Evolutionary conservation across 2,329 filamentous ascomycete genomes (phyloP).

Genomic region (Sporothrix brunneoviolacea): DNA sequence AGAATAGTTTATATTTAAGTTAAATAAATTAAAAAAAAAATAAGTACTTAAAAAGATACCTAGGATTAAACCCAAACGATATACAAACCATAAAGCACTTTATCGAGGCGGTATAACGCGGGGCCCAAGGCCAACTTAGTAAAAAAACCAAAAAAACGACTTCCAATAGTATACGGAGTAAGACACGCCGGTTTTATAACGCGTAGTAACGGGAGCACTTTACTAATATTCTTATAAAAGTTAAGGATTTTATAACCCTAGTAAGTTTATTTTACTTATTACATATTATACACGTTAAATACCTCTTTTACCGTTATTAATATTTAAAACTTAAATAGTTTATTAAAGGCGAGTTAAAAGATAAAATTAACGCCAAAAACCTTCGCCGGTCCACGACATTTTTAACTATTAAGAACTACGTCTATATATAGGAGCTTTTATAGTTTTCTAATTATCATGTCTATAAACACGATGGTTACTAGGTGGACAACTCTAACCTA

Average conservation of each 20-base stretch:
- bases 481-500: conserved; percentile 9
- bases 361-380: conserved; percentile 7
- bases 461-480: conserved; percentile 7
- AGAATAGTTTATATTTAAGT: neutral
- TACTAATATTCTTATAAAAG: conserved; percentile 5
- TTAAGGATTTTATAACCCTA: conserved; percentile 10
- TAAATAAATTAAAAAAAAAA: conserved; percentile 6
- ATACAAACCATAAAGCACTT: conserved; percentile 1
- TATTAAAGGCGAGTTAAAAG: conserved; percentile 12
- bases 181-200: conserved; percentile 12
- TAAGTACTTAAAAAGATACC: neutral
- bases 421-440: conserved; percentile 8
- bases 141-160: conserved; percentile 4
- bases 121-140: conserved; percentile 10
- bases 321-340: conserved; percentile 5
- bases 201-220: conserved; percentile 4
- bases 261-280: conserved; percentile 8
- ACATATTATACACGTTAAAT: neutral
- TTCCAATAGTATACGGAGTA: conserved; percentile 5
- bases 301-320: neutral
- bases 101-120: neutral
- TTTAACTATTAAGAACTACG: conserved; percentile 13
- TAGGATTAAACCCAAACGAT: neutral
- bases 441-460: conserved; percentile 13
- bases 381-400: conserved; percentile 8